phyloP scores from a whole-genome alignment of 2,329 filamentous ascomycete genomes.

The Lachnellula suecica region DNA sequence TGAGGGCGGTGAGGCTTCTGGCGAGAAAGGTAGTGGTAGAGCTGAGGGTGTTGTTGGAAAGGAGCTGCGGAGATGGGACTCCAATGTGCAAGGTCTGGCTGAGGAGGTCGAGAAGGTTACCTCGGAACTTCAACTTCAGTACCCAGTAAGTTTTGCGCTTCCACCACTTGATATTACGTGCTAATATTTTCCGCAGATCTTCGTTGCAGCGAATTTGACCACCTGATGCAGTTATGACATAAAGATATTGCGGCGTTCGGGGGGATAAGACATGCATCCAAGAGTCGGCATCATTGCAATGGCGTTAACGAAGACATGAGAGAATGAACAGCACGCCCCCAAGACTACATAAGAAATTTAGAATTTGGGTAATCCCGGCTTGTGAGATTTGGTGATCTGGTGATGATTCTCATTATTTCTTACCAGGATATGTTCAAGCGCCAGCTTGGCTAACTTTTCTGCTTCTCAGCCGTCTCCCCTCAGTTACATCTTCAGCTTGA shows the following conservation, averaged over 20 bases:
- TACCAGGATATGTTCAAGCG: too few species aligned
- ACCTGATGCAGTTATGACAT: slow-evolving; percentile 29
- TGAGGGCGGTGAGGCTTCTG: slow-evolving; percentile 69
- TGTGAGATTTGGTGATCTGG: too few species aligned
- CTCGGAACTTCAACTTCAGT: slow-evolving; percentile 75
- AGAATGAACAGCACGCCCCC: slow-evolving; percentile 13
- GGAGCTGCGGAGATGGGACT: slow-evolving; percentile 84
- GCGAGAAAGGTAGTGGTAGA: slow-evolving; percentile 65
- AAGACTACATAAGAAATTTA: neutral
- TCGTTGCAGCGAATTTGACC: slow-evolving; percentile 54
- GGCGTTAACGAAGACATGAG: slow-evolving; percentile 23
- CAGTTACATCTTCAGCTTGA: too few species aligned
- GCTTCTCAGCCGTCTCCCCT: too few species aligned
- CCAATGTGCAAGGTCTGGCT: slow-evolving; percentile 79
- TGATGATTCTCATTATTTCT: too few species aligned
- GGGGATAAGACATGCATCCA: slow-evolving; percentile 11
- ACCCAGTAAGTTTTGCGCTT: slow-evolving; percentile 58
- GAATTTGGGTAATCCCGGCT: too few species aligned
- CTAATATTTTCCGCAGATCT: slow-evolving; percentile 42
- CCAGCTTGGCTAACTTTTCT: too few species aligned
- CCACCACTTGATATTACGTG: neutral
- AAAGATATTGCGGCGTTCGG: slow-evolving; percentile 24
- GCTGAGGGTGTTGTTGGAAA: slow-evolving; percentile 63
- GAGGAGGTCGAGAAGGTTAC: slow-evolving; percentile 89
- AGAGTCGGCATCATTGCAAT: slow-evolving; percentile 19